phyloP scores from a whole-genome alignment of 805 yeast genomes.

The Candida odintsovae region DNA sequence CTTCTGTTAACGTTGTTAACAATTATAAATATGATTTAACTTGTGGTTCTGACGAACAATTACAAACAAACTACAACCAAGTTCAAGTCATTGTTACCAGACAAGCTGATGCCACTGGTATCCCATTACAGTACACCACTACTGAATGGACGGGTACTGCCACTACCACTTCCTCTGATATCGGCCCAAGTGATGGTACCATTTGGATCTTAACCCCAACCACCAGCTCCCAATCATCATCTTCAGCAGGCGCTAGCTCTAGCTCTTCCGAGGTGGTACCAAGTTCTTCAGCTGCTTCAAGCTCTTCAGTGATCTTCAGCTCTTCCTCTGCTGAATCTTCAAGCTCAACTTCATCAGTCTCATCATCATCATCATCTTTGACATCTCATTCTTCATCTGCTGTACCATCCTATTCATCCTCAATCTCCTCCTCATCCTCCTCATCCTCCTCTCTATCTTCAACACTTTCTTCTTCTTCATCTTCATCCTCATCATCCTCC shows the following conservation, averaged over 20 bases:
- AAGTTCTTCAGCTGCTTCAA: neutral
- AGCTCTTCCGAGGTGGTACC: neutral
- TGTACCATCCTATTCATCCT: neutral
- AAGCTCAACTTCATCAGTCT: neutral
- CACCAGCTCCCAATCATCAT: conserved; percentile 2
- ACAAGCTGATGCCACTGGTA: conserved; percentile 18
- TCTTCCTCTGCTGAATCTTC: neutral
- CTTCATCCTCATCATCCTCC: neutral
- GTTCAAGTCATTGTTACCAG: conserved; percentile 7
- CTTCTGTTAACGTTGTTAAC: conserved; percentile 4
- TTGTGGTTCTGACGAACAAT: conserved; percentile 6
- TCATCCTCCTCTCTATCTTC: neutral
- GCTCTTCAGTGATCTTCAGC: neutral
- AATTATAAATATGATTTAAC: conserved; percentile 9
- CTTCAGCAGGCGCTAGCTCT: conserved; percentile 1
- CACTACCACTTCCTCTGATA: conserved; percentile 13
- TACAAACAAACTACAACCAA: neutral
- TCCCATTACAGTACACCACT: conserved; percentile 16
- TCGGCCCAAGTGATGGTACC: conserved; percentile 16
- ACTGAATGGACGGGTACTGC: conserved; percentile 14
- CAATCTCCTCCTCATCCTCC: neutral
- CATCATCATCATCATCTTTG: neutral
- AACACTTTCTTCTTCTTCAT: neutral
- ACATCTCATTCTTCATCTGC: neutral
- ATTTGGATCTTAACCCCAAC: conserved; percentile 15